Evolutionary conservation across 306 rosid species (phyloP).

Genomic region (Quercus alba): DNA sequence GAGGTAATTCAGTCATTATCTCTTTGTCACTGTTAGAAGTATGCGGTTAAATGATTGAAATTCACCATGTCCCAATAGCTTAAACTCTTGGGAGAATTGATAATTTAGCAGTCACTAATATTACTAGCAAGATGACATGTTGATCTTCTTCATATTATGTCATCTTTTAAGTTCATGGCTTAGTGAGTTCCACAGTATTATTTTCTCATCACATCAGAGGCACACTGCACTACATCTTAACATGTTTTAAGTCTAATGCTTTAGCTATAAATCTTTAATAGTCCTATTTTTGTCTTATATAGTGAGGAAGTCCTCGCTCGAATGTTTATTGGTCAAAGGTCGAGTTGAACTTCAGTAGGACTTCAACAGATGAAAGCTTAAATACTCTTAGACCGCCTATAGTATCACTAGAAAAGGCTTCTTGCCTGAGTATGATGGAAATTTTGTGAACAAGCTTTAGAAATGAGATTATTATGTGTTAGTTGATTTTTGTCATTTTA

Average conservation of each 20-base stretch:
- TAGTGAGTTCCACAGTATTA: not conserved
- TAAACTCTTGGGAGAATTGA: too few species aligned
- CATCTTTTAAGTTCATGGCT: not conserved
- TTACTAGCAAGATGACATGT: not conserved
- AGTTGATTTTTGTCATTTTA: not conserved
- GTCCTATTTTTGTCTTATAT: not conserved
- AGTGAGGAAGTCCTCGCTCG: not conserved
- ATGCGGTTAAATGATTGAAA: too few species aligned
- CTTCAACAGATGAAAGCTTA: not conserved
- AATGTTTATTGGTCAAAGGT: not conserved
- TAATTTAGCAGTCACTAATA: not conserved
- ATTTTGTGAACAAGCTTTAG: not conserved
- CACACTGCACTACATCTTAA: not conserved
- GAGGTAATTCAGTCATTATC: conserved; percentile 40
- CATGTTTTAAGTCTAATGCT: not conserved
- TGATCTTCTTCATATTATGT: not conserved
- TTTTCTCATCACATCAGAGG: not conserved
- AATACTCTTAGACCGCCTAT: not conserved
- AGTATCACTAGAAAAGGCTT: not conserved
- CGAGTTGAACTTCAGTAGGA: not conserved
- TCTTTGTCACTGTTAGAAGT: too few species aligned
- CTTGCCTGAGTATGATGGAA: not conserved
- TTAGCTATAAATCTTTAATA: not conserved
- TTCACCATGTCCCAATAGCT: too few species aligned
- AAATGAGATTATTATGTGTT: not conserved